Conservation (phyloP, 768 basidiomycete genomes). For the Lepiota venenata region DNA sequence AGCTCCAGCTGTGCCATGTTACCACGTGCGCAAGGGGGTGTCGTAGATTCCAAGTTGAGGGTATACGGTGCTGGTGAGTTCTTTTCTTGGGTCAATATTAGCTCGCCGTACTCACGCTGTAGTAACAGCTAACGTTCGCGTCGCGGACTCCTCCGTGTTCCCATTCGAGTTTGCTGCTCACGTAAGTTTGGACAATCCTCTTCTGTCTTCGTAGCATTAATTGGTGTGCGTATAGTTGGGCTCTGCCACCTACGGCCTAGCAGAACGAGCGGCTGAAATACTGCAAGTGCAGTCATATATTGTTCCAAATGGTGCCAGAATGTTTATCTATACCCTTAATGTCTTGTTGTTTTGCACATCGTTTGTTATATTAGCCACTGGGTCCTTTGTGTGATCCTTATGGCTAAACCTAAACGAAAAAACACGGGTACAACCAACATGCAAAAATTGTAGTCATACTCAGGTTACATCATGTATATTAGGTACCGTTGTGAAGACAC, state of each 20-base stretch:
- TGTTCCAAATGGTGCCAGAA: conserved; percentile 11
- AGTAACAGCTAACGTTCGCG: conserved; percentile 45
- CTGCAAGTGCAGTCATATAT: conserved; percentile 18
- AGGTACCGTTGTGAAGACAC: no score
- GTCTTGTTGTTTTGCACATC: neutral
- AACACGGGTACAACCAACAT: no score
- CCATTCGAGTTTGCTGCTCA: conserved; percentile 40
- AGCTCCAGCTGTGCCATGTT: conserved; percentile 29
- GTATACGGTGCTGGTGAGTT: conserved; percentile 27
- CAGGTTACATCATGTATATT: no score
- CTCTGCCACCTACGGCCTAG: conserved; percentile 25
- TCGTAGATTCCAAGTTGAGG: conserved; percentile 24
- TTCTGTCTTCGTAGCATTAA: neutral
- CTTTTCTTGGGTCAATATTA: neutral
- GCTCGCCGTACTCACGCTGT: neutral
- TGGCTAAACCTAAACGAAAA: no score
- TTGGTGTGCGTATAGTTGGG: conserved; percentile 18
- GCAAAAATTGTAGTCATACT: no score
- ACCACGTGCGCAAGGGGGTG: conserved; percentile 25
- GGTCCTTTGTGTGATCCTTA: no score
- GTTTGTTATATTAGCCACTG: neutral
- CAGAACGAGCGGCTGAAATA: conserved; percentile 24
- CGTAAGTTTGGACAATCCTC: conserved; percentile 15
- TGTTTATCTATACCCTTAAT: neutral
- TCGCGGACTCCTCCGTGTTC: conserved; percentile 54